Conservation (phyloP, 2,329 filamentous ascomycete genomes). For the Alternaria tenuissima region DNA sequence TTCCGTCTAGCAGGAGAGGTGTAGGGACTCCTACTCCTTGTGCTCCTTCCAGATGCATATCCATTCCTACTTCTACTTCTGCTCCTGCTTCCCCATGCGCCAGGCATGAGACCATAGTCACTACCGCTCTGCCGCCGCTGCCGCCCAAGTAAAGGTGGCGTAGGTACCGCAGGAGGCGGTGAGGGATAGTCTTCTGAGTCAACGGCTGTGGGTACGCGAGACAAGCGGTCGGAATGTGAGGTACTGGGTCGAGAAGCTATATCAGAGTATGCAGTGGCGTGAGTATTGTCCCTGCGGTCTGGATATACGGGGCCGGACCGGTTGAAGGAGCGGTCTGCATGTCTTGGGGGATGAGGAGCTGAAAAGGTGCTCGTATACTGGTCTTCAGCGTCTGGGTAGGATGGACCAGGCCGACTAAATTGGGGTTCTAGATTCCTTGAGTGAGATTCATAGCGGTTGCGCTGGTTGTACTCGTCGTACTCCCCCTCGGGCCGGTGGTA, state of each 20-base stretch:
- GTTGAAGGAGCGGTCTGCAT: background rate
- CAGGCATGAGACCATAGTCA: background rate
- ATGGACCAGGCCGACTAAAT: background rate
- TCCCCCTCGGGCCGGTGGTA: background rate
- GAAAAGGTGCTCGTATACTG: constrained; percentile 1
- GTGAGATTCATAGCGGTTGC: background rate
- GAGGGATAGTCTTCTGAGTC: constrained; percentile 1
- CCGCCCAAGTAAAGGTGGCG: background rate
- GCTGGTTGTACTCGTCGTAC: background rate
- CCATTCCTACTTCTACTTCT: background rate
- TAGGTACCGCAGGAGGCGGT: background rate
- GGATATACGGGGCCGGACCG: background rate
- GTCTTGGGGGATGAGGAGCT: background rate
- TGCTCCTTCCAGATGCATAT: background rate
- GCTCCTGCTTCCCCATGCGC: background rate
- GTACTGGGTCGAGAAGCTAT: constrained; percentile 10
- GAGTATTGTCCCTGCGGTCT: background rate
- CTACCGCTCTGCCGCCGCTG: background rate
- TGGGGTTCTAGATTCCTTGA: background rate
- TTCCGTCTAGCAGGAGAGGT: background rate
- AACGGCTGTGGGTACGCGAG: background rate
- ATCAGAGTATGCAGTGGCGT: constrained; percentile 3
- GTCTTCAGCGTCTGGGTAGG: background rate
- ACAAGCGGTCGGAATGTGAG: background rate
- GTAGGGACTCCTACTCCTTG: background rate